phyloP scores from a whole-genome alignment of 2,329 filamentous ascomycete species.

The Bipolaris bicolor region DNA sequence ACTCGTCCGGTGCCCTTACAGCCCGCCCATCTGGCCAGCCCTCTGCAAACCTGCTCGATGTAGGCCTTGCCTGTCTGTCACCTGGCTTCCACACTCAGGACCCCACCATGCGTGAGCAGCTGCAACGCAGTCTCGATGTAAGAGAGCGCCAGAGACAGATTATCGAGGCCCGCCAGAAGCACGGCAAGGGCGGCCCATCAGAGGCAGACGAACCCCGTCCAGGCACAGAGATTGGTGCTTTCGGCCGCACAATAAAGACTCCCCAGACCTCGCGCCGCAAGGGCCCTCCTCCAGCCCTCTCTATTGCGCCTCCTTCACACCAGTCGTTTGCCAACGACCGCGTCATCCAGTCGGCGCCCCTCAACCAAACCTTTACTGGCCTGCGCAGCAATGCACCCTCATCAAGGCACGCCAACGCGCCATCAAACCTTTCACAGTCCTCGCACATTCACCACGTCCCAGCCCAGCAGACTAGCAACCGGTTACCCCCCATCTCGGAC shows the following conservation, averaged over 20 bases:
- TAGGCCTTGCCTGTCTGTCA: slow-evolving; percentile 91
- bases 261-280: slow-evolving; percentile 76
- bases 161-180: slow-evolving; percentile 91
- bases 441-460: slow-evolving; percentile 92
- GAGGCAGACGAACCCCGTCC: slow-evolving; percentile 40
- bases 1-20: slow-evolving; percentile 56
- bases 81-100: slow-evolving; percentile 96
- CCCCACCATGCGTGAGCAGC: slow-evolving; percentile 92
- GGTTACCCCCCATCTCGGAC: slow-evolving; percentile 90
- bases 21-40: slow-evolving; percentile 76
- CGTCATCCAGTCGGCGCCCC: slow-evolving; percentile 93
- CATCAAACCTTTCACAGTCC: slow-evolving; percentile 79
- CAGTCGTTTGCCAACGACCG: slow-evolving; percentile 91
- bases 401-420: slow-evolving; percentile 80
- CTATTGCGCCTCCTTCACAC: slow-evolving; percentile 92
- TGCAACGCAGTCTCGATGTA: slow-evolving; percentile 92
- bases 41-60: slow-evolving; percentile 79
- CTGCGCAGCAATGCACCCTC: slow-evolving; percentile 69
- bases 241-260: slow-evolving; percentile 63
- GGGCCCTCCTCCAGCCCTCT: slow-evolving; percentile 82
- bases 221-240: slow-evolving; percentile 49
- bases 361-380: slow-evolving; percentile 94
- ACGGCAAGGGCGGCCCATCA: slow-evolving; percentile 59
- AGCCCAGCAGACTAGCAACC: slow-evolving; percentile 86
- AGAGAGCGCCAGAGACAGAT: slow-evolving; percentile 93